Evolutionary conservation across 805 yeast species (phyloP), one percentile per base, ranked within the genome.

Genomic region (Saccharomycopsis sp.): DNA sequence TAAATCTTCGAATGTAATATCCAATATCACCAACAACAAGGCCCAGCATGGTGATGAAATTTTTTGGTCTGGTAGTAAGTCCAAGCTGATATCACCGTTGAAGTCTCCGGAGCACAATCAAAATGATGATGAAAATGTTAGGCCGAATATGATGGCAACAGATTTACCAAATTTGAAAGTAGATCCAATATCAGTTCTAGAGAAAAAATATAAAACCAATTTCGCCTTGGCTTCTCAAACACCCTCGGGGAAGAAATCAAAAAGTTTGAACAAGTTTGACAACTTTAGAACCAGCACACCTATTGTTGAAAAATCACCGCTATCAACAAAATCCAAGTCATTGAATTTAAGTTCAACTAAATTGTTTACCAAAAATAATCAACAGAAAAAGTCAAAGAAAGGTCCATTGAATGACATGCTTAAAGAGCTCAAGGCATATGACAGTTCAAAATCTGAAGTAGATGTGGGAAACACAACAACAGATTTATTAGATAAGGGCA

Each of bases 171-270:
- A 32, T 20, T 38, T 44, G 3, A 43, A 22, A 27, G 40, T 49
- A 16, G 45, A 49, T 28, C 52, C 52, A 37, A 49, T 49, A 11
- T 14, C 39, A 5, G 28, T 20, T 20, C 29, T 49, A 9, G 52
- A 43, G 19, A 45, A 38, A 38, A 49, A 49, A 34, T 49, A 46
- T 26, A 49, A 49, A 4, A 49, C 52, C 7, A 44, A 46, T 22
- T 46, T 49, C 23, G 23, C 32, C 14, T 11, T 45, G 13, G 16
- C 49, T 6, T 23, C n/a, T 16, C 45, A 37, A 26, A 41, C 49
- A 4, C 49, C 49, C 11, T 19, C 14, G 17, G 17, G 16, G 11
- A 34, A 34, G 20, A 36, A 16, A 4, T 20, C 4, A 28, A 17
- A 2, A 26, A 16, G 13, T 2, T 13, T n/a, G n/a, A n/a, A n/a